Evolutionary conservation across 2,329 filamentous ascomycete species (phyloP).

Genomic region (Fusarium veterinarium): DNA sequence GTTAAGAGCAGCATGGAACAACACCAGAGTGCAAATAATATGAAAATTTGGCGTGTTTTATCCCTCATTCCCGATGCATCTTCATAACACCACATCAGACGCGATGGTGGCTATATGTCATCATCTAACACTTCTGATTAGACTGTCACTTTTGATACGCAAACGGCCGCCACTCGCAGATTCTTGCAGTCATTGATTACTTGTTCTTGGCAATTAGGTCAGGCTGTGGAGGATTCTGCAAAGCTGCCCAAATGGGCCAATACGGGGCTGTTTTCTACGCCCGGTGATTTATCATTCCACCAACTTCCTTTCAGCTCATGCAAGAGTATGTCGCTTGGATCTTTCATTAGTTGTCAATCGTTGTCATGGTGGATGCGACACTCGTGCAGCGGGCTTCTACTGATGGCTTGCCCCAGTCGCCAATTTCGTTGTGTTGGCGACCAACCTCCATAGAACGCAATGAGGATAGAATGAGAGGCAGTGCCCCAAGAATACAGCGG

Average conservation of each 20-base stretch:
- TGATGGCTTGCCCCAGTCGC: background rate
- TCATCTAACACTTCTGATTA: background rate
- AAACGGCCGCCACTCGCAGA: no score
- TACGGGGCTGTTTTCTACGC: no score
- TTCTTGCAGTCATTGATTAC: no score
- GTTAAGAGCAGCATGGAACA: fast-evolving
- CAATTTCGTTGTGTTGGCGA: no score
- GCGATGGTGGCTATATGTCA: no score
- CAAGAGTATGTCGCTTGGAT: background rate
- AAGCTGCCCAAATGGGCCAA: fast-evolving
- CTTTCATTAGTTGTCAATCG: background rate
- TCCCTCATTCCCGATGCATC: background rate
- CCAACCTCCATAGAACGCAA: no score
- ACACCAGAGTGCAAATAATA: background rate
- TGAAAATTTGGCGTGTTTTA: fast-evolving
- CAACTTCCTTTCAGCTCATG: background rate
- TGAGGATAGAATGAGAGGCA: background rate
- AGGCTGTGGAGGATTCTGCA: background rate
- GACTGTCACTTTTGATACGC: no score
- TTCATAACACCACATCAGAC: background rate
- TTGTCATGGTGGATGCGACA: background rate
- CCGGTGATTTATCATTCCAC: background rate
- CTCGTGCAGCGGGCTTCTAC: fast-evolving
- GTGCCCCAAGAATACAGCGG: fast-evolving
- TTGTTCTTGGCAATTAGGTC: background rate